A percentile compares a stretch with the other conserved stretches of the same genome.
Evolutionary conservation across 176 grass and related monocot genomes (phyloP).

Genomic region (Oryza meyeriana): DNA sequence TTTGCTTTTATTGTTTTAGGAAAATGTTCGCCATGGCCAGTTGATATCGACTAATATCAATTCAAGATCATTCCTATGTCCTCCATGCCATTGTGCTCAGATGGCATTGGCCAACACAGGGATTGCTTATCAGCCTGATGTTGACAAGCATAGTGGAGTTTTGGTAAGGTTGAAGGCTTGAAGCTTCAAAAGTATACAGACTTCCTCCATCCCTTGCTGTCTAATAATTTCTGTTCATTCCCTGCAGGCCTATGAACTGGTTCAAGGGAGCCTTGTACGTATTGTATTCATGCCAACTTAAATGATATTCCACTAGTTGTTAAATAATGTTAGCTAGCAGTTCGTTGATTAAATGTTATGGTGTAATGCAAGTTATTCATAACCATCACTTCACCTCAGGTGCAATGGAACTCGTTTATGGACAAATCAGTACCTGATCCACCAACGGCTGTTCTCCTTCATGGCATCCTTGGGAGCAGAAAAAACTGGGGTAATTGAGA

Average conservation of each 20-base stretch:
- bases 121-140: conserved; percentile 42
- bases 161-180: conserved; percentile 60
- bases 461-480: conserved; percentile 89
- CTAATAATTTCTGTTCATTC: conserved; percentile 26
- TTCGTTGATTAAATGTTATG: conserved; percentile 1
- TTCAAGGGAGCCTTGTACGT: conserved; percentile 94
- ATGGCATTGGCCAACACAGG: conserved; percentile 55
- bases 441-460: conserved; percentile 93
- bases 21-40: not conserved
- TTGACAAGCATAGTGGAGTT: conserved; percentile 51
- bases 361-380: not conserved
- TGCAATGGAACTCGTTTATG: conserved; percentile 93
- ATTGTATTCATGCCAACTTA: not conserved
- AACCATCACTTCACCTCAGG: conserved; percentile 37
- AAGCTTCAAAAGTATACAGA: not conserved
- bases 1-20: conserved; percentile 45
- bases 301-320: conserved; percentile 8
- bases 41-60: conserved; percentile 30
- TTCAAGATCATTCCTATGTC: conserved; percentile 27
- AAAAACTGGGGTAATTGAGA: conserved; percentile 93
- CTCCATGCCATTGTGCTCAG: conserved; percentile 45
- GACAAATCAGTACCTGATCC: conserved; percentile 98
- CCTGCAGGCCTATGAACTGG: conserved; percentile 83
- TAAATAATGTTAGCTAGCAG: not conserved
- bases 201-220: not conserved